Evolutionary conservation across 495 filamentous ascomycete genomes (phyloP).

Genomic region (Penicillium flavigenum): DNA sequence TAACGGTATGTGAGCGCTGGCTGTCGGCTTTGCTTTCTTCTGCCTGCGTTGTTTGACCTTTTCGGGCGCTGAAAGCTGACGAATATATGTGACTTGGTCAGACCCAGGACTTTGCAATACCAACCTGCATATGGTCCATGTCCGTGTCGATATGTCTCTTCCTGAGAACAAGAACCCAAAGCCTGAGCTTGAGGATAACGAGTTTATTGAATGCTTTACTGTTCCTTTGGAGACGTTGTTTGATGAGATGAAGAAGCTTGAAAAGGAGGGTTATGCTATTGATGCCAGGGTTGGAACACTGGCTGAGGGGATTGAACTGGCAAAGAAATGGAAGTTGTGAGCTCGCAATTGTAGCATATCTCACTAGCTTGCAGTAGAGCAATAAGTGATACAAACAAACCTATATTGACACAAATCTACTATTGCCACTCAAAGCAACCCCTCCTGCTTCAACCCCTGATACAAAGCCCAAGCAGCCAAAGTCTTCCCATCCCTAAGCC

Average conservation of each 20-base stretch:
- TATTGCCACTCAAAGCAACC: conserved; percentile 50
- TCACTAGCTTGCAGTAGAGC: background rate
- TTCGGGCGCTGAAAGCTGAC: background rate
- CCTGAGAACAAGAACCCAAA: conserved; percentile 67
- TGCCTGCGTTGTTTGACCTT: background rate
- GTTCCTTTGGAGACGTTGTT: conserved; percentile 65
- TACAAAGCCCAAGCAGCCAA: conserved; percentile 77
- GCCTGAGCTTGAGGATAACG: conserved; percentile 78
- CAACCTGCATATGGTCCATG: conserved; percentile 78
- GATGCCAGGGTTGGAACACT: conserved; percentile 82
- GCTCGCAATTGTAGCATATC: too few species aligned
- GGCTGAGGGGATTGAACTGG: conserved; percentile 81
- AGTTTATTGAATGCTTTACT: conserved; percentile 85
- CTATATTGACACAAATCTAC: background rate
- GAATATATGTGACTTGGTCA: conserved; percentile 21
- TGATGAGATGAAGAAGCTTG: conserved; percentile 63
- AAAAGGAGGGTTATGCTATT: conserved; percentile 75
- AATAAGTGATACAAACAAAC: background rate
- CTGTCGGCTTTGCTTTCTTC: background rate
- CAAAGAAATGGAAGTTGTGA: conserved; percentile 54
- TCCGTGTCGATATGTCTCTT: conserved; percentile 69
- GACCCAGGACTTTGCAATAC: conserved; percentile 83
- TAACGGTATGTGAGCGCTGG: conserved; percentile 20
- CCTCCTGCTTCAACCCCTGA: conserved; percentile 65
- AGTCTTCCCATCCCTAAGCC: conserved; percentile 73